Conservation (phyloP, 1,284 basidiomycete genomes). For the Salmacisia buchloeana region DNA sequence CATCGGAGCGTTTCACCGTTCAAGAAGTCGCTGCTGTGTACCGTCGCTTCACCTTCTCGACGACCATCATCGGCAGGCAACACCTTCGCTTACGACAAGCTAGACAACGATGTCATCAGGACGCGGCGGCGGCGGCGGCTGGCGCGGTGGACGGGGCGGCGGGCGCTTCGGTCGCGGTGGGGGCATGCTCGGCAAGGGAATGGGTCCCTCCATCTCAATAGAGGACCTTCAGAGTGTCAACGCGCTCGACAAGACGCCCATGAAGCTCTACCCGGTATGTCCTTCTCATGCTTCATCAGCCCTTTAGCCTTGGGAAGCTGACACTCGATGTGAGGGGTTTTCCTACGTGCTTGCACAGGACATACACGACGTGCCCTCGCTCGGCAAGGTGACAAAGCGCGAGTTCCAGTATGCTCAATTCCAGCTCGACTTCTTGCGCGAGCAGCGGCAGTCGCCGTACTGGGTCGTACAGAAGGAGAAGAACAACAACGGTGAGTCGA, state of each 20-base stretch:
- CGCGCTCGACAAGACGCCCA: constrained; percentile 30
- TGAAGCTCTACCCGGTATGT: constrained; percentile 28
- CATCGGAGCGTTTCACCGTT: too few species aligned
- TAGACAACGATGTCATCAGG: too few species aligned
- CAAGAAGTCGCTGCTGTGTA: too few species aligned
- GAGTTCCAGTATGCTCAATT: constrained; percentile 30
- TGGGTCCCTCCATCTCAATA: not conserved
- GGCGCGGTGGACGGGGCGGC: not conserved
- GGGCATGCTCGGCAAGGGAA: not conserved
- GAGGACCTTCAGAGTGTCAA: constrained; percentile 25
- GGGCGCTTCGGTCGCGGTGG: not conserved
- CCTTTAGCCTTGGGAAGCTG: not conserved
- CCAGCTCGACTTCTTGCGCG: constrained; percentile 29
- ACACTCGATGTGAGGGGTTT: not conserved
- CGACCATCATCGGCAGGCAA: too few species aligned
- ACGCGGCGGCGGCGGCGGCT: constrained; percentile 1
- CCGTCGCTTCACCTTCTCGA: too few species aligned
- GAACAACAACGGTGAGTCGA: constrained; percentile 5
- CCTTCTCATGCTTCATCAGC: not conserved
- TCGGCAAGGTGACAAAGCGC: constrained; percentile 25
- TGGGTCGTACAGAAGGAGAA: constrained; percentile 20
- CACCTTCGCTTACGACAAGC: too few species aligned
- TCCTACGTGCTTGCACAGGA: constrained; percentile 13
- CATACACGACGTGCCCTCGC: constrained; percentile 7
- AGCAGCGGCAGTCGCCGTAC: constrained; percentile 31